These are phyloP conservation scores for Penicillium fuscoglaucum DNA, from an alignment of 2,329 filamentous ascomycete genomes.

Conservation along the genomic window DNA sequence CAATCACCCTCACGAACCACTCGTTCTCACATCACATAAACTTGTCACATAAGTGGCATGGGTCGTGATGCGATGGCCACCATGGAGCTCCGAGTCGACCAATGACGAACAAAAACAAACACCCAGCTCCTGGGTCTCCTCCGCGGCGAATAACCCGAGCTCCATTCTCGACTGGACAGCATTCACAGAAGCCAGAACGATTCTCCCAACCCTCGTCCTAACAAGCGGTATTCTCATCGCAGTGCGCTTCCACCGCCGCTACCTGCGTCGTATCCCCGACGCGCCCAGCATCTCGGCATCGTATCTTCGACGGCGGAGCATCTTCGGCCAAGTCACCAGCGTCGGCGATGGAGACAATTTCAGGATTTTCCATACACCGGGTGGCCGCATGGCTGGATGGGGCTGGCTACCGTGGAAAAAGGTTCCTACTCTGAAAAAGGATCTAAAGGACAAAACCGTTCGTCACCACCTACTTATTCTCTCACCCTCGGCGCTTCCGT, in stretches of 20 bases:
- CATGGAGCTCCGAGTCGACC: constrained; percentile 45
- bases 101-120: constrained; percentile 24
- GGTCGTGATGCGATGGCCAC: constrained; percentile 52
- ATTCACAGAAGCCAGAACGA: constrained; percentile 39
- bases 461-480: constrained; percentile 28
- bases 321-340: constrained; percentile 85
- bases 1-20: constrained; percentile 10
- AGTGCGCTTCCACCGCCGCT: constrained; percentile 47
- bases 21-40: background rate
- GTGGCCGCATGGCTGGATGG: constrained; percentile 85
- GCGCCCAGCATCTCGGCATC: constrained; percentile 71
- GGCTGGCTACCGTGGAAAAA: constrained; percentile 76
- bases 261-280: constrained; percentile 80
- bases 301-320: constrained; percentile 71
- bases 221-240: constrained; percentile 41
- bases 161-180: constrained; percentile 45
- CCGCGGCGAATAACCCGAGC: constrained; percentile 37
- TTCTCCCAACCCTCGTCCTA: constrained; percentile 41
- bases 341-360: constrained; percentile 98
- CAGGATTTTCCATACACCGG: constrained; percentile 89
- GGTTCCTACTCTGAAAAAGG: constrained; percentile 67
- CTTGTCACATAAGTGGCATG: constrained; percentile 26
- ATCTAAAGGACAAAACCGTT: constrained; percentile 77
- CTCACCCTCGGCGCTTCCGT: background rate
- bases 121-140: constrained; percentile 16